Evolutionary conservation across 331 rosid genomes (phyloP).

Genomic region (Pyracantha coccinea): DNA sequence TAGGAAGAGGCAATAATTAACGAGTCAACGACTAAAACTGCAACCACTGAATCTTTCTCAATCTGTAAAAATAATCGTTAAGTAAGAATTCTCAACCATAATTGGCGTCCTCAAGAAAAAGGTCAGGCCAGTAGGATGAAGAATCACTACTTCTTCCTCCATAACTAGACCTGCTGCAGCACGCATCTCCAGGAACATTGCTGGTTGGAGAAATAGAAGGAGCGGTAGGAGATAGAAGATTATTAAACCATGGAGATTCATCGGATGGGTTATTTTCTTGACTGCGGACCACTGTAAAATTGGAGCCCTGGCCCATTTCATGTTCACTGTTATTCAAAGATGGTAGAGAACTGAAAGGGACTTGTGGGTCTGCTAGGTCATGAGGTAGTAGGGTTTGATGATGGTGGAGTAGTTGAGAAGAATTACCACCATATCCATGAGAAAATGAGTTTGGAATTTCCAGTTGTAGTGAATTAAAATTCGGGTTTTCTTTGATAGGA

Average conservation of each 20-base stretch:
- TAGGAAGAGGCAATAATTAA: background rate
- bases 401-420: conserved; percentile 72
- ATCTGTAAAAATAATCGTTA: background rate
- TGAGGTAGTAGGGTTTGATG: conserved; percentile 16
- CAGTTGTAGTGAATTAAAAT: conserved; percentile 1
- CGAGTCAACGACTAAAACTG: no score
- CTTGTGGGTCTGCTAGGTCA: conserved; percentile 46
- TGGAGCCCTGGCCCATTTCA: conserved; percentile 31
- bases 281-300: conserved; percentile 34
- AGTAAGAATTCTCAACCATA: conserved; percentile 38
- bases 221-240: conserved; percentile 18
- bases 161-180: conserved; percentile 48
- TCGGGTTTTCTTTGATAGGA: conserved; percentile 23
- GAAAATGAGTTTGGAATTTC: conserved; percentile 35
- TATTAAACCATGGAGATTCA: conserved; percentile 25
- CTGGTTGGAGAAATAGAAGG: conserved; percentile 15
- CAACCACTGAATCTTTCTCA: no score
- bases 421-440: conserved; percentile 9
- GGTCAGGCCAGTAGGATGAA: conserved; percentile 53
- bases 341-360: conserved; percentile 58
- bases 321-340: conserved; percentile 30
- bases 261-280: conserved; percentile 33
- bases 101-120: conserved; percentile 43
- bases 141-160: conserved; percentile 24
- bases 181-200: conserved; percentile 42